phyloP scores from a whole-genome alignment of 2,329 filamentous ascomycete genomes.

The Berkeleyomyces basicola region DNA sequence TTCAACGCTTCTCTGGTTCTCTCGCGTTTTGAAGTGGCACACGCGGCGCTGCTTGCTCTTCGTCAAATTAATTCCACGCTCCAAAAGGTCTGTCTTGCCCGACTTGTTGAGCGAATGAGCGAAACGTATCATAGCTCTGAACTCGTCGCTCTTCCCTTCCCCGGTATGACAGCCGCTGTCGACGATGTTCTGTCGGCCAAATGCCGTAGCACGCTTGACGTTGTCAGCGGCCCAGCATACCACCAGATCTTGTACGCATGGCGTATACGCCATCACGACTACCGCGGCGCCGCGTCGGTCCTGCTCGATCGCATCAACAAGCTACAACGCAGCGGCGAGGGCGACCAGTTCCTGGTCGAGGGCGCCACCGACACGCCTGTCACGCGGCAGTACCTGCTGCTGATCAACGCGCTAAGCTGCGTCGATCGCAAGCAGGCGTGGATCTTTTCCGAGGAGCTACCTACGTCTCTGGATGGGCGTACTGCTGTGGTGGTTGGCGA shows the following conservation, averaged over 20 bases:
- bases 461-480: constrained; percentile 7
- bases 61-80: constrained; percentile 45
- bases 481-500: constrained; percentile 14
- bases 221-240: constrained; percentile 56
- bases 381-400: constrained; percentile 64
- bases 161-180: constrained; percentile 58
- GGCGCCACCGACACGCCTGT: constrained; percentile 46
- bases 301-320: constrained; percentile 48
- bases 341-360: constrained; percentile 40
- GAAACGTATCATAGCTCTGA: constrained; percentile 47
- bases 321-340: constrained; percentile 27
- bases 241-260: constrained; percentile 86
- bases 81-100: constrained; percentile 53
- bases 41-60: constrained; percentile 60
- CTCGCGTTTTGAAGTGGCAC: constrained; percentile 67
- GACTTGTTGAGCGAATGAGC: constrained; percentile 53
- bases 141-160: constrained; percentile 62
- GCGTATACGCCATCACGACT: constrained; percentile 69
- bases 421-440: constrained; percentile 69
- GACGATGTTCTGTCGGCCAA: constrained; percentile 61
- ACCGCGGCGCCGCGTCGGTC: constrained; percentile 57
- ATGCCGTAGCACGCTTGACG: constrained; percentile 51
- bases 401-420: constrained; percentile 85
- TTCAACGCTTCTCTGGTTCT: constrained; percentile 71
- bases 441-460: constrained; percentile 42